Conservation (phyloP, 768 basidiomycete species). For the Tricholoma bakamatsutake region DNA sequence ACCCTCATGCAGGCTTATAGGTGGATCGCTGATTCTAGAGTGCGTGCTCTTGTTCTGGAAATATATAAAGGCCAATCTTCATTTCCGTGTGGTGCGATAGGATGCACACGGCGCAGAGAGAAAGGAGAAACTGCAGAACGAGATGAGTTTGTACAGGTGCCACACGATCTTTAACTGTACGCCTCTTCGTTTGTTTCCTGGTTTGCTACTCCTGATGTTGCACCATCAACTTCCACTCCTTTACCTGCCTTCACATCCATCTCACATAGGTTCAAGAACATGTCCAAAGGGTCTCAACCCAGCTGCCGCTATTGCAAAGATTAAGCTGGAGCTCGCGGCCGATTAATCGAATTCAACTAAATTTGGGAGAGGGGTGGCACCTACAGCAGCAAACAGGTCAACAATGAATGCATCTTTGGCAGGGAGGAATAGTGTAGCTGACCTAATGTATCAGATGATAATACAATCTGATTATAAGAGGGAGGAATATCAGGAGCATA, state of each 20-base stretch:
- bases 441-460: too few relatives aligned
- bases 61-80: neutral
- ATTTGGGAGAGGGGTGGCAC: neutral
- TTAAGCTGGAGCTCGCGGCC: constrained; percentile 84
- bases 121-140: constrained; percentile 91
- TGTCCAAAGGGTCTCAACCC: constrained; percentile 97
- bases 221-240: neutral
- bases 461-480: too few relatives aligned
- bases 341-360: constrained; percentile 36
- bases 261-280: constrained; percentile 69
- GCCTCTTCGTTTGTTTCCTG: constrained; percentile 16
- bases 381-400: neutral
- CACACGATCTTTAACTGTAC: constrained; percentile 97
- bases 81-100: constrained; percentile 27
- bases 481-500: too few relatives aligned
- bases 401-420: too few relatives aligned
- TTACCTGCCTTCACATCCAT: neutral
- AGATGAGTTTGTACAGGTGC: constrained; percentile 94
- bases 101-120: constrained; percentile 75
- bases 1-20: constrained; percentile 95
- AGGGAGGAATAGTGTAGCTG: too few relatives aligned
- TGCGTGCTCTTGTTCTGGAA: constrained; percentile 28
- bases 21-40: constrained; percentile 97
- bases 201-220: neutral
- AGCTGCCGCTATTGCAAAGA: constrained; percentile 85